Percentiles rank a stretch among this genome's conserved stretches.
phyloP scores from a whole-genome alignment of 768 basidiomycete genomes.

The Termitomyces bulborhizus region DNA sequence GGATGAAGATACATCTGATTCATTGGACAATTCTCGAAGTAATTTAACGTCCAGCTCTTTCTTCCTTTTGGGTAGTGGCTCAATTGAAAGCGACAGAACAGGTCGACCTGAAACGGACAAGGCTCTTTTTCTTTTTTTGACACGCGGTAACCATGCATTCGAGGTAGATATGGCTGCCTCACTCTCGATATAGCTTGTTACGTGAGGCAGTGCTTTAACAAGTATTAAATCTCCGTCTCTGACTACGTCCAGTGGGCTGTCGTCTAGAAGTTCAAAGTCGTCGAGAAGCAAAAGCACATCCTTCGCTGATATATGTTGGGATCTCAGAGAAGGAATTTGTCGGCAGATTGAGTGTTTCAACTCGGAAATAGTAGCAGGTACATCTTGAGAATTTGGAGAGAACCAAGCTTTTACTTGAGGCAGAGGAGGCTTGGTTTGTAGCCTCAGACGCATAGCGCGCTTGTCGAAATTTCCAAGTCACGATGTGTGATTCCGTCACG shows the following conservation, averaged over 20 bases:
- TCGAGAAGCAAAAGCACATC: conserved; percentile 33
- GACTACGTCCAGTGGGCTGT: conserved; percentile 29
- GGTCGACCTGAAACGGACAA: conserved; percentile 2
- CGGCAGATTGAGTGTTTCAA: conserved; percentile 33
- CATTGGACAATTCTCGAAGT: conserved; percentile 19
- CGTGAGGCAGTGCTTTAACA: conserved; percentile 18
- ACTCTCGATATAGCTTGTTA: conserved; percentile 7
- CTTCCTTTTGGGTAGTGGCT: conserved; percentile 4
- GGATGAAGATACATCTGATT: conserved; percentile 18
- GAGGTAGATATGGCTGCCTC: neutral
- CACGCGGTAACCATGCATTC: neutral
- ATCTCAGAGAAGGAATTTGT: conserved; percentile 25
- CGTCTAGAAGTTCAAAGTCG: conserved; percentile 42
- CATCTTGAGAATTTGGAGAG: conserved; percentile 24
- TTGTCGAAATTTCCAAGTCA: neutral
- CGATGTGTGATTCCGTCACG: conserved; percentile 10
- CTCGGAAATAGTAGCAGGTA: conserved; percentile 22
- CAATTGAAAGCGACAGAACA: neutral
- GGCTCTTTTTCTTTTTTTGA: too few species aligned
- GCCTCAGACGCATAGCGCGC: conserved; percentile 41
- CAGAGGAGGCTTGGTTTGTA: conserved; percentile 42
- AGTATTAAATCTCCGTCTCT: conserved; percentile 45
- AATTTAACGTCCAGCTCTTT: neutral
- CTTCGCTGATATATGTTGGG: conserved; percentile 13
- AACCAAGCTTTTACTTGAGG: conserved; percentile 51